Base-by-base conservation (phyloP, 1,284 basidiomycete genomes). In the Neotropicomus parvogracilis region DNA sequence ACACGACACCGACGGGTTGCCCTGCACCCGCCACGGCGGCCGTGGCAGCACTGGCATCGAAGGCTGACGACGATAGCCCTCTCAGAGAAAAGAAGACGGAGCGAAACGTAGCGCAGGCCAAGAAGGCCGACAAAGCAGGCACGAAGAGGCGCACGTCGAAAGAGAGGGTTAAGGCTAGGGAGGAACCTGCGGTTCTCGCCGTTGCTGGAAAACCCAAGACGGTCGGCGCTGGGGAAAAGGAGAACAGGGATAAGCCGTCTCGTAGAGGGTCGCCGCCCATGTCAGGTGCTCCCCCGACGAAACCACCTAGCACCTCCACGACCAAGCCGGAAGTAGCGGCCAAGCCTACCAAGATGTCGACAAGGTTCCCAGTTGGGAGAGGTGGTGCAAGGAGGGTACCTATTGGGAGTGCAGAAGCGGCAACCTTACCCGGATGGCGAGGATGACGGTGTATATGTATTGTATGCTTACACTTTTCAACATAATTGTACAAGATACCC, bases 361-460 rank as follows among this genome's bases (percentile, higher is more conserved):
- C 48, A 19, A 70, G 68, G 44, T 37, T 68, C 11, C 59, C 63
- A 2, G 58, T 64, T 2, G 58, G 59, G 9, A 69, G 59, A 49
- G 71, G 74, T 33, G 78, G 76, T 9, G 73, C 81, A 14, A 67
- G 81, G 51, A 70, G 81, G 48, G 81, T 84, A 28, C 78, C 72
- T 6, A 65, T 83, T 21, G 73, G 75, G 51, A 83, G 81, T 52
- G 71, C 70, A 1, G 79, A 83, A 51, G 80, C 79, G 27, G 78
- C 78, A 9, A 66, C 70, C 32, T 45, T 64, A n/a, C 62, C 65
- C 2, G 64, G 65, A 0, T 64, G 63, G 66, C 59, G 58, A 48
- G 66, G 60, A 27, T 65, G 39, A 64, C 69, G 61, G 13, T 66
- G 17, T 19, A 26, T n/a, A 41, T 56, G 24, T 39, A 53, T 43